A percentile compares a stretch with the other conserved stretches of the same genome.
Evolutionary conservation across 495 filamentous ascomycete species (phyloP).

Genomic region (Lasiosphaeria ovina): DNA sequence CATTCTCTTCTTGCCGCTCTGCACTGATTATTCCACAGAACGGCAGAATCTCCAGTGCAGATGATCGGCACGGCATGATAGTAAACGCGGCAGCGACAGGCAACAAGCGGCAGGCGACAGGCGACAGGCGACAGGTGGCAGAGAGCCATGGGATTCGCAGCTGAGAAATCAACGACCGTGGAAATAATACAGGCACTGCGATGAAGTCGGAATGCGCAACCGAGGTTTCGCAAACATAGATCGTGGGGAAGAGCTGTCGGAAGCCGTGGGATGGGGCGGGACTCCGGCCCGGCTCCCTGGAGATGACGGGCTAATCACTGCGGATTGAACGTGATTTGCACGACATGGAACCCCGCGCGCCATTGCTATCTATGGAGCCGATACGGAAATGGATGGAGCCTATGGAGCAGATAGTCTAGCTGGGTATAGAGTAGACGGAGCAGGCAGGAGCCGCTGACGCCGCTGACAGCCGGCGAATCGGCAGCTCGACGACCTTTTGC

Average conservation of each 20-base stretch:
- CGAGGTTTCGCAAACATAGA: constrained; percentile 1
- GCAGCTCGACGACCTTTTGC: background rate
- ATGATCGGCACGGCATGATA: background rate
- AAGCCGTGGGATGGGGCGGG: constrained; percentile 12
- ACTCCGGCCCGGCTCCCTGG: constrained; percentile 25
- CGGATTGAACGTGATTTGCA: constrained; percentile 13
- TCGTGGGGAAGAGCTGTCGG: background rate
- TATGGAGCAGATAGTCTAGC: background rate
- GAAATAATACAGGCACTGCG: background rate
- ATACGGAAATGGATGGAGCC: background rate
- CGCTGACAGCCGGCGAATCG: background rate
- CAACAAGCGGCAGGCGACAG: background rate
- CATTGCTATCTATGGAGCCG: background rate
- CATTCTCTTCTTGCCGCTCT: too few species aligned
- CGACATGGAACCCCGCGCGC: background rate
- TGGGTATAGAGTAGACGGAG: background rate
- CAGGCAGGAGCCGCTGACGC: background rate
- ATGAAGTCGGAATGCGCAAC: constrained; percentile 1
- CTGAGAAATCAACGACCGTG: background rate
- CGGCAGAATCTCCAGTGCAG: background rate
- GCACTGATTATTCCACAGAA: too few species aligned
- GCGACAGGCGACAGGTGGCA: background rate
- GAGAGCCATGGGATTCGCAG: background rate
- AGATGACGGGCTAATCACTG: constrained; percentile 6
- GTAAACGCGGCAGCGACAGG: background rate